Evolutionary conservation across 352 stramenopile species (phyloP).

Genomic region (Thalassiosira hispida): DNA sequence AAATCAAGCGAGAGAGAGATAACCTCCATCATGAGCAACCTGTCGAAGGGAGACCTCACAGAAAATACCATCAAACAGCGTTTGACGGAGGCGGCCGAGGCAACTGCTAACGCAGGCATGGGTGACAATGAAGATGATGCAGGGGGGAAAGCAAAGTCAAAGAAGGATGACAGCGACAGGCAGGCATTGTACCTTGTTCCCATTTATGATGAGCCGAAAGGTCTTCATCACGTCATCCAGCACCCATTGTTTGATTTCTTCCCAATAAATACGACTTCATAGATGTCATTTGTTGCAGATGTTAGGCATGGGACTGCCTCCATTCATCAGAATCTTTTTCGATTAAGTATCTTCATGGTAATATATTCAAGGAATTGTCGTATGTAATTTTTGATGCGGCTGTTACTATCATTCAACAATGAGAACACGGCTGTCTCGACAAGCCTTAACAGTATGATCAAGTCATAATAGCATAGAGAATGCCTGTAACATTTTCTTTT

Average conservation of each 20-base stretch:
- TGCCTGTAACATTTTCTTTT: too few species aligned
- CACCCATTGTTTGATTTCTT: conserved; percentile 61
- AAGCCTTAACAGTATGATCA: too few species aligned
- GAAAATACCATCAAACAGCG: conserved; percentile 58
- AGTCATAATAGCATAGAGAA: too few species aligned
- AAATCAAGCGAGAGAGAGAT: conserved; percentile 38
- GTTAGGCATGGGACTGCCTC: too few species aligned
- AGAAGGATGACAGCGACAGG: conserved; percentile 42
- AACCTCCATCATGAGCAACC: conserved; percentile 54
- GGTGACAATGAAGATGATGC: conserved; percentile 31
- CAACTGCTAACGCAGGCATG: conserved; percentile 37
- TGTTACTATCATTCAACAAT: too few species aligned
- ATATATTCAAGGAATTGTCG: too few species aligned
- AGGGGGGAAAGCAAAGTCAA: conserved; percentile 32
- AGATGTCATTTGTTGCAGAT: not conserved
- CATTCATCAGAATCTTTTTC: too few species aligned
- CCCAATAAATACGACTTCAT: conserved; percentile 31
- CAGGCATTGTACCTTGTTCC: conserved; percentile 56
- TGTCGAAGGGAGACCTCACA: conserved; percentile 63
- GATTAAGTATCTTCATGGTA: too few species aligned
- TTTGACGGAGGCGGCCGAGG: conserved; percentile 68
- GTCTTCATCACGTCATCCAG: conserved; percentile 37
- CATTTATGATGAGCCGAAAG: conserved; percentile 50
- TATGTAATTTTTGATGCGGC: too few species aligned
- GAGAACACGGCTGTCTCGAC: too few species aligned